Evolutionary conservation across 202 grass and related monocot species (phyloP).

Genomic region (Brachypodium distachyon): DNA sequence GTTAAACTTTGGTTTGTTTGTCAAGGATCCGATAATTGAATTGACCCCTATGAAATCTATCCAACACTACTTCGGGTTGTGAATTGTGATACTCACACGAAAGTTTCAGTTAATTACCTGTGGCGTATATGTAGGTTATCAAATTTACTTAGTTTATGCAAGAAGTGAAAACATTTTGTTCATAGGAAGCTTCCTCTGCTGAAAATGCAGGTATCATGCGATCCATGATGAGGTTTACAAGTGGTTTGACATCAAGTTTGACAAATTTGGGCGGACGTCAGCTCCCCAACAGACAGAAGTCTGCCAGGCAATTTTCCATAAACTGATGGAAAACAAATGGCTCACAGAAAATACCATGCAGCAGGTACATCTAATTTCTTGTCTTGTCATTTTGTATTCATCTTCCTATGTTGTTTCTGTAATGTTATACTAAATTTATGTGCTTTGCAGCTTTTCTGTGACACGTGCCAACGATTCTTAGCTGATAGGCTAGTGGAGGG

Average conservation of each 20-base stretch:
- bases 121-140: not conserved
- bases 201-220: constrained; percentile 69
- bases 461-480: constrained; percentile 73
- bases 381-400: not conserved
- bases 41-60: not conserved
- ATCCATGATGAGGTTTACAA: constrained; percentile 87
- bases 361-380: constrained; percentile 46
- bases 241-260: constrained; percentile 98
- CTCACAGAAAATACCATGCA: constrained; percentile 95
- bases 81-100: not conserved
- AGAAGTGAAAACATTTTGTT: not conserved
- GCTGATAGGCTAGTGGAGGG: constrained; percentile 87
- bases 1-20: not conserved
- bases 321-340: constrained; percentile 91
- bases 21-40: not conserved
- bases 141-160: not conserved
- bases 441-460: constrained; percentile 68
- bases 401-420: not conserved
- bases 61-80: not conserved
- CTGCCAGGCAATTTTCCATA: constrained; percentile 89
- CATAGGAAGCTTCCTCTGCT: not conserved
- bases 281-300: constrained; percentile 75
- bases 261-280: constrained; percentile 87
- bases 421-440: not conserved
- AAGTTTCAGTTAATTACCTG: not conserved